Conservation (phyloP, 1,284 basidiomycete species). For the Tilletia setariae region DNA sequence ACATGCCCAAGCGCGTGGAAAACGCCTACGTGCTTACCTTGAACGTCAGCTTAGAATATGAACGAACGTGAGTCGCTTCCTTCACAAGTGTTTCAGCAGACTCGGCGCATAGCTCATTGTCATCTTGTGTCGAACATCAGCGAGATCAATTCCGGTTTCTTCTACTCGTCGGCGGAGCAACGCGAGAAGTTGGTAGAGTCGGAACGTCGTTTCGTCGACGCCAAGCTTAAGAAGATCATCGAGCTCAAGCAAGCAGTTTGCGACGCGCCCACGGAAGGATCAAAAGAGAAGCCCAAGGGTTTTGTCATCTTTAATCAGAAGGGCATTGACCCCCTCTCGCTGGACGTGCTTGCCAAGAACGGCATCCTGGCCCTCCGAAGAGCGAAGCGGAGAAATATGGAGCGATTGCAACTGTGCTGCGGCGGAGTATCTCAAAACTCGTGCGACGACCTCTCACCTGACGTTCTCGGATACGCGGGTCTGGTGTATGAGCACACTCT, state of each 20-base stretch:
- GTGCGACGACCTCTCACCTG: constrained; percentile 88
- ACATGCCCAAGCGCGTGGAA: constrained; percentile 98
- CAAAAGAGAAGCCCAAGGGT: constrained; percentile 64
- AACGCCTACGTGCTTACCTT: constrained; percentile 93
- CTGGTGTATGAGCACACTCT: constrained; percentile 98
- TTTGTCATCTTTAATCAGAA: constrained; percentile 99
- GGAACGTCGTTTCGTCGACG: constrained; percentile 89
- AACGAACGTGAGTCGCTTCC: constrained; percentile 77
- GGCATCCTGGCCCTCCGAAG: constrained; percentile 90
- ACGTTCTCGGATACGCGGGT: constrained; percentile 91
- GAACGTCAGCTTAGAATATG: constrained; percentile 98
- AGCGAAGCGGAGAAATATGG: constrained; percentile 76
- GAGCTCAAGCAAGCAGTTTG: constrained; percentile 96
- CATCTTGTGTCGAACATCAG: constrained; percentile 57
- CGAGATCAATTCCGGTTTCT: constrained; percentile 99
- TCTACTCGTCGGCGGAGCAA: constrained; percentile 98
- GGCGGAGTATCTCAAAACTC: constrained; percentile 97
- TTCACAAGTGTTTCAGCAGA: neutral
- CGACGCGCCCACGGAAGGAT: constrained; percentile 56
- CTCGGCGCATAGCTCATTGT: neutral
- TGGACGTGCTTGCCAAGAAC: constrained; percentile 95
- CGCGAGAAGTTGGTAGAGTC: constrained; percentile 98
- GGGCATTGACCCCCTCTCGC: constrained; percentile 94
- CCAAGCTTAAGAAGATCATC: constrained; percentile 92
- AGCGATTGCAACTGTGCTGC: constrained; percentile 66